A percentile compares a stretch with the other conserved stretches of the same genome.
Evolutionary conservation across 495 filamentous ascomycete species (phyloP).

Genomic region (Xylaria castorea): DNA sequence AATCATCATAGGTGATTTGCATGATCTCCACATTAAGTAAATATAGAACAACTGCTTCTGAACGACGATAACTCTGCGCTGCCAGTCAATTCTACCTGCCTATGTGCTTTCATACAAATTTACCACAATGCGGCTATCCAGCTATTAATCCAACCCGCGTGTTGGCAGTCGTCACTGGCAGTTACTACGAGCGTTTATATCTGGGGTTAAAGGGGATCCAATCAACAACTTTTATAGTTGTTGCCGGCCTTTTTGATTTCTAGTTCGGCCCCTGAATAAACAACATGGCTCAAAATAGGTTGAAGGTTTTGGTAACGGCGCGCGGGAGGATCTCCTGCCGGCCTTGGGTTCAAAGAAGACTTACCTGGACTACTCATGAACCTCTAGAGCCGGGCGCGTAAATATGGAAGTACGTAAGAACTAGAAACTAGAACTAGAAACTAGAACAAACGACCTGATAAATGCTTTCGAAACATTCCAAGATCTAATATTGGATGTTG

Average conservation of each 20-base stretch:
- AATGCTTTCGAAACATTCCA: neutral
- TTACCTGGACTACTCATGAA: neutral
- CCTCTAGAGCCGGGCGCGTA: neutral
- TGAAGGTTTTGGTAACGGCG: neutral
- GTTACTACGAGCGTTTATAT: neutral
- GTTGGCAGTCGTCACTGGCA: neutral
- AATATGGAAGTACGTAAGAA: neutral
- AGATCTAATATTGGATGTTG: neutral
- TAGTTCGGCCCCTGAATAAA: neutral
- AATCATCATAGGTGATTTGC: neutral
- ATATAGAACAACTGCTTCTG: neutral
- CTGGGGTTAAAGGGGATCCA: neutral
- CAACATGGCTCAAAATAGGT: neutral
- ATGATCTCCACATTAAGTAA: neutral
- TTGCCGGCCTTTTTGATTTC: neutral
- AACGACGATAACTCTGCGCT: neutral
- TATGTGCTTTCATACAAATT: neutral
- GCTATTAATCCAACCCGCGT: neutral
- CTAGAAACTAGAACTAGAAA: too few species aligned
- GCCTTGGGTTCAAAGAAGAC: neutral
- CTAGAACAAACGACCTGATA: neutral
- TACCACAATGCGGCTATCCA: neutral
- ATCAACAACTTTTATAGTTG: neutral
- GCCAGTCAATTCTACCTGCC: neutral
- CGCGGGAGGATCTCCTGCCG: neutral